Evolutionary conservation across 2,329 filamentous ascomycete species (phyloP).

Genomic region (Cryphonectria nitschkei): DNA sequence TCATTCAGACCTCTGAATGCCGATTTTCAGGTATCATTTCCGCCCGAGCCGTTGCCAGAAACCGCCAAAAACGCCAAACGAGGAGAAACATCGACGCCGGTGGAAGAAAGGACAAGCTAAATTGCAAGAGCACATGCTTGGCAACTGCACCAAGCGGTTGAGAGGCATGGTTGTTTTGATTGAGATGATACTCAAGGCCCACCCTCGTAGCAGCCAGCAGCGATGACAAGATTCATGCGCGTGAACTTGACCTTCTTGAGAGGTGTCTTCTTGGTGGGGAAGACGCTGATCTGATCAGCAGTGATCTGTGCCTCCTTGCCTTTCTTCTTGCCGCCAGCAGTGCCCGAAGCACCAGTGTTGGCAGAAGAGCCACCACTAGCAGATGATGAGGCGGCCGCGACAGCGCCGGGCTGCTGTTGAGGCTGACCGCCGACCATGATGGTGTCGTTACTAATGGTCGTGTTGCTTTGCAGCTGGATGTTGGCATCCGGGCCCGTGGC

Average conservation of each 20-base stretch:
- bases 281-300: slow-evolving; percentile 91
- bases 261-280: slow-evolving; percentile 94
- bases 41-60: not conserved
- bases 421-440: slow-evolving; percentile 47
- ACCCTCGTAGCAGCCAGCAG: slow-evolving; percentile 72
- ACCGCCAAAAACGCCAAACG: slow-evolving; percentile 14
- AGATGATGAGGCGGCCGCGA: slow-evolving; percentile 44
- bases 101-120: not conserved
- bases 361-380: slow-evolving; percentile 40
- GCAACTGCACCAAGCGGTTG: not conserved
- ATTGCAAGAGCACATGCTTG: not conserved
- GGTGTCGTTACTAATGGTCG: slow-evolving; percentile 41
- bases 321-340: slow-evolving; percentile 66
- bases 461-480: slow-evolving; percentile 37
- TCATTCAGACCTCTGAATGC: slow-evolving; percentile 4
- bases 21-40: slow-evolving; percentile 17
- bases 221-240: slow-evolving; percentile 90
- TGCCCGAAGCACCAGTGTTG: slow-evolving; percentile 34
- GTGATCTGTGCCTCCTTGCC: slow-evolving; percentile 88
- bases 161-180: not conserved
- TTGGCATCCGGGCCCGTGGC: slow-evolving; percentile 32
- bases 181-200: slow-evolving; percentile 42
- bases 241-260: slow-evolving; percentile 94
- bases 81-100: not conserved
- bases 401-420: slow-evolving; percentile 38